Evolutionary conservation across 2,329 filamentous ascomycete species (phyloP), one percentile per base, ranked within the genome.

Genomic region (Aureobasidium vineae): DNA sequence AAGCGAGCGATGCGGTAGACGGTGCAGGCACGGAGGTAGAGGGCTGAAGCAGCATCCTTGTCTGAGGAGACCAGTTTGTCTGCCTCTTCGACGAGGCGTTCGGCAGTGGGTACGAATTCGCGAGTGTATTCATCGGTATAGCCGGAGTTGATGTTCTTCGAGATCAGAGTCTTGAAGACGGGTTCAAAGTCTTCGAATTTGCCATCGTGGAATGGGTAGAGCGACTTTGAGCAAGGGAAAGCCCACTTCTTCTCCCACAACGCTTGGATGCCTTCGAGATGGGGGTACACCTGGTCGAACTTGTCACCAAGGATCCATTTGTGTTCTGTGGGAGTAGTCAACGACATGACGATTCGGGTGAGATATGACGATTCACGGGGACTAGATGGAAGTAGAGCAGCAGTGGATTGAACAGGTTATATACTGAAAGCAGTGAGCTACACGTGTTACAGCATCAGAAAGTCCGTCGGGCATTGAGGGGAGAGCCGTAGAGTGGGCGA

Each of bases 191-290:
- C 76, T 60, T 77, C 73, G 67, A 74, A 74, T 57, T 72, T 73
- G 52, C 75, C 75, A 65, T 77, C 75, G 67, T 75, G 73, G 68
- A 77, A 76, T 31, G 70, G 71, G 64, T 76, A 74, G 36, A 75
- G 71, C 11, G 69, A 72, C 16, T 54, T 73, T 70, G 63, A 66
- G 68, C 71, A 74, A 13, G 74, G 73, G 56, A 75, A 74, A 52
- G 74, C 75, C 76, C 75, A 77, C 65, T 77, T 78, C 66, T 73
- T 75, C 61, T 71, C 70, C 76, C 76, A 77, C 38, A 90, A 78
- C 11, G 83, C 82, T 72, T 84, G 79, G 70, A 88, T 86, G 28
- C 83, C 84, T 40, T 81, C 79, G 70, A 88, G 84, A 72, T 88
- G 86, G 23, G 85, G 81, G 53, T 81, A 80, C 53, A 79, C 74